phyloP scores from a whole-genome alignment of 2,329 filamentous ascomycete genomes.

The Rhynchosporium graminicola region DNA sequence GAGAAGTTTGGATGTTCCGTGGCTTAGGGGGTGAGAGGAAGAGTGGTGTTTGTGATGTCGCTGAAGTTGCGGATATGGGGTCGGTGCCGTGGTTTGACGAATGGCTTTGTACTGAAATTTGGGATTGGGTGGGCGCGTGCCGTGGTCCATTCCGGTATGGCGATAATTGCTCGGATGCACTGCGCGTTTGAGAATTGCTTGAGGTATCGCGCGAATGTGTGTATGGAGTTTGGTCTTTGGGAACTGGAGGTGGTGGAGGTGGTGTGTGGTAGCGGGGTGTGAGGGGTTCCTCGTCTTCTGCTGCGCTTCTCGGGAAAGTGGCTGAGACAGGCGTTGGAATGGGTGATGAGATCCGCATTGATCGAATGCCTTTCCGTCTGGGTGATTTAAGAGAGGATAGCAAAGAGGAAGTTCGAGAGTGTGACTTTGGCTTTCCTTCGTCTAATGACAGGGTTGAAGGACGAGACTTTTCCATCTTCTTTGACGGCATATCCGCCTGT shows the following conservation, averaged over 20 bases:
- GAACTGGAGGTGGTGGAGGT: conserved; percentile 57
- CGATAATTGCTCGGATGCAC: conserved; percentile 35
- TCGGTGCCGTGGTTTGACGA: conserved; percentile 20
- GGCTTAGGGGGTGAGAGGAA: conserved; percentile 21
- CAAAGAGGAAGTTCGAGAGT: conserved; percentile 60
- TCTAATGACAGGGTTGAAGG: conserved; percentile 46
- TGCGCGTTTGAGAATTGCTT: conserved; percentile 31
- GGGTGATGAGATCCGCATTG: conserved; percentile 62
- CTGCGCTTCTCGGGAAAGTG: conserved; percentile 57
- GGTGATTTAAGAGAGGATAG: conserved; percentile 64
- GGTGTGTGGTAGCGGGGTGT: conserved; percentile 60
- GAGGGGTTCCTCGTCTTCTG: conserved; percentile 57
- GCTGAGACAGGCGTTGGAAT: conserved; percentile 65
- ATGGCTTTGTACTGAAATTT: conserved; percentile 25
- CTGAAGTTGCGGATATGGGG: conserved; percentile 29
- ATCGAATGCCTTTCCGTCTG: conserved; percentile 44
- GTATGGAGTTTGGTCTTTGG: conserved; percentile 48
- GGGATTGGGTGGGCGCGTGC: conserved; percentile 29
- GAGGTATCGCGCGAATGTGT: conserved; percentile 29
- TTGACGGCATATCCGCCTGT: conserved; percentile 41
- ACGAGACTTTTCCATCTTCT: conserved; percentile 52
- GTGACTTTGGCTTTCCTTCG: conserved; percentile 44
- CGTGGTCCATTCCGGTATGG: conserved; percentile 21
- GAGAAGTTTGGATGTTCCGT: conserved; percentile 17
- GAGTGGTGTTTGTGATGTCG: conserved; percentile 31